Evolutionary conservation across 78 protist species (phyloP).

Genomic region (Monocercomonoides exilis): DNA sequence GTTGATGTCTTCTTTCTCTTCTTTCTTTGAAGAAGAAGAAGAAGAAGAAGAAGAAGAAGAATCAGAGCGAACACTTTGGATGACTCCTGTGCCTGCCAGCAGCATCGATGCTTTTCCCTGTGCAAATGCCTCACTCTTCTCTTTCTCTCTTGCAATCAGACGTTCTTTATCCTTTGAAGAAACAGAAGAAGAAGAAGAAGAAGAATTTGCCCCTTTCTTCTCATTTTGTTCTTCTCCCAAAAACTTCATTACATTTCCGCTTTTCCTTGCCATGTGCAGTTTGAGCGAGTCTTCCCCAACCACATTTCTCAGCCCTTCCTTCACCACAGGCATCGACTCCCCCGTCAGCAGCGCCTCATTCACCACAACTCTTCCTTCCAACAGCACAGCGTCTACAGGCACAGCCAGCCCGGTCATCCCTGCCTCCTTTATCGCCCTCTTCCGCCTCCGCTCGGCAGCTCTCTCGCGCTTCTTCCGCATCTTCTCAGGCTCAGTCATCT

Average conservation of each 20-base stretch:
- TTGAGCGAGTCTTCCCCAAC: neutral
- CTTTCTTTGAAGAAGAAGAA: neutral
- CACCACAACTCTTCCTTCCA: conserved; percentile 81
- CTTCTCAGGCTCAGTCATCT: conserved; percentile 11
- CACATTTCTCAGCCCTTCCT: conserved; percentile 44
- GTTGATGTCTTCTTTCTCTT: no score
- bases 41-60: conserved; percentile 8
- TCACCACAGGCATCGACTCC: conserved; percentile 75
- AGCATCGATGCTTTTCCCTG: conserved; percentile 47
- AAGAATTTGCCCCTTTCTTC: neutral
- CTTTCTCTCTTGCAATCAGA: neutral
- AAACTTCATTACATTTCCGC: no score
- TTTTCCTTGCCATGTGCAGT: neutral
- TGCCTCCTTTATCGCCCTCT: neutral
- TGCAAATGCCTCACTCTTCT: neutral
- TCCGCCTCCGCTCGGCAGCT: neutral
- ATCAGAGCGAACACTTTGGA: no score
- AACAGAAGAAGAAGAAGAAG: no score
- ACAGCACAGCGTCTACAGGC: conserved; percentile 76
- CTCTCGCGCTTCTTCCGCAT: neutral
- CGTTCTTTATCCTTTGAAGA: neutral
- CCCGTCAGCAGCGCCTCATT: conserved; percentile 97
- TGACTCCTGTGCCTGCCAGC: conserved; percentile 72
- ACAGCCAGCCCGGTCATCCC: neutral
- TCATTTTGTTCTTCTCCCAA: neutral